Conservation (phyloP, 2,329 filamentous ascomycete species). For the Ilyonectria destructans region DNA sequence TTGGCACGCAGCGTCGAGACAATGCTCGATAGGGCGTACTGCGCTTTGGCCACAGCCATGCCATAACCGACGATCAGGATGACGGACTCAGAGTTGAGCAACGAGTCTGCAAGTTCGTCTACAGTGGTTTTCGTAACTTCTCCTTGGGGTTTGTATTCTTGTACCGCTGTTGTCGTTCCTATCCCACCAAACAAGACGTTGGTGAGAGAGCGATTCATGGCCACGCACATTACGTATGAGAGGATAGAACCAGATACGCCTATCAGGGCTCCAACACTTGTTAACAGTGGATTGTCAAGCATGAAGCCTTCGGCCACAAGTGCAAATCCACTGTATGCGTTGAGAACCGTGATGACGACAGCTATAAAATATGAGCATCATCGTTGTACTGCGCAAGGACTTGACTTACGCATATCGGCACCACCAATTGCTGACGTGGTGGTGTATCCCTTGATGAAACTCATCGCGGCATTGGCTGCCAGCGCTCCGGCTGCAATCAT, state of each 20-base stretch:
- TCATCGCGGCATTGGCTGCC: constrained; percentile 82
- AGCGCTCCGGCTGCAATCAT: constrained; percentile 85
- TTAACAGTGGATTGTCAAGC: constrained; percentile 89
- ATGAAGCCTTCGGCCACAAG: constrained; percentile 93
- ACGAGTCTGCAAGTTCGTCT: constrained; percentile 84
- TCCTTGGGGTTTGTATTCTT: constrained; percentile 84
- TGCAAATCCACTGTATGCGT: constrained; percentile 92
- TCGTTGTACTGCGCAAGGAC: neutral
- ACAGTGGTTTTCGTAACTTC: constrained; percentile 83
- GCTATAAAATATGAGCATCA: constrained; percentile 56
- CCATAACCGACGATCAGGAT: constrained; percentile 94
- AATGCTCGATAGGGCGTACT: constrained; percentile 91
- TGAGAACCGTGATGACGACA: constrained; percentile 91
- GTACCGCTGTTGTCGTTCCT: constrained; percentile 70
- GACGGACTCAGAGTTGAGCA: constrained; percentile 85
- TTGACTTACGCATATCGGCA: constrained; percentile 84
- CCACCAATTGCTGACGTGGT: constrained; percentile 92
- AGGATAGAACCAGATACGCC: constrained; percentile 92
- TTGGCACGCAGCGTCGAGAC: constrained; percentile 81
- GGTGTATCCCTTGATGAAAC: constrained; percentile 89
- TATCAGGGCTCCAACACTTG: constrained; percentile 88
- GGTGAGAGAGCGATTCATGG: constrained; percentile 92
- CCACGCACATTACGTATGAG: constrained; percentile 89
- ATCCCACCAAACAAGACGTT: constrained; percentile 93
- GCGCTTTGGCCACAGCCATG: constrained; percentile 95